phyloP scores from a whole-genome alignment of 2,329 filamentous ascomycete genomes.

The Lachnum nothofagi region DNA sequence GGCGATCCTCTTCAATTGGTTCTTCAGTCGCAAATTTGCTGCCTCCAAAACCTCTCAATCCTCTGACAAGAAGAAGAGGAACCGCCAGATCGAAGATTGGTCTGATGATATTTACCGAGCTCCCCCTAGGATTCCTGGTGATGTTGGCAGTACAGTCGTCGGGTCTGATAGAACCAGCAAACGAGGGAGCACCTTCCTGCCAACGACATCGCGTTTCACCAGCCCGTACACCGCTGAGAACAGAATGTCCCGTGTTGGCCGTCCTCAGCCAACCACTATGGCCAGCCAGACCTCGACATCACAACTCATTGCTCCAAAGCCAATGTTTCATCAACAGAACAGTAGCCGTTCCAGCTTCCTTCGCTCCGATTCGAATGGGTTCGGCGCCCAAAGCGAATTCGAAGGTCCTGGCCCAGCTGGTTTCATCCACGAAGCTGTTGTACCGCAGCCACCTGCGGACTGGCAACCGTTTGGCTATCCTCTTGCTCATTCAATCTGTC shows the following conservation, averaged over 20 bases:
- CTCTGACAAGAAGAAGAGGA: constrained; percentile 74
- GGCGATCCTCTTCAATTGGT: constrained; percentile 92
- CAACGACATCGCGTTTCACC: constrained; percentile 90
- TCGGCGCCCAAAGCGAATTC: constrained; percentile 46
- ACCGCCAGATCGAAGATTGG: constrained; percentile 96
- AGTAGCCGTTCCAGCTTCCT: constrained; percentile 62
- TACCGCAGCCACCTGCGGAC: constrained; percentile 91
- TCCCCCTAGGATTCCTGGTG: constrained; percentile 72
- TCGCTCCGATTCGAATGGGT: constrained; percentile 51
- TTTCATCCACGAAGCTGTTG: constrained; percentile 94
- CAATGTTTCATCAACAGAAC: constrained; percentile 66
- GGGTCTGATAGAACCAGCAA: constrained; percentile 69
- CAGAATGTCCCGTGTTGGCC: constrained; percentile 44
- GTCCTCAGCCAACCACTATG: constrained; percentile 78
- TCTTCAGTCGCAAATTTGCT: constrained; percentile 79
- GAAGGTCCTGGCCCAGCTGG: constrained; percentile 79
- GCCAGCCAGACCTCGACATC: constrained; percentile 74
- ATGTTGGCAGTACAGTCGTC: constrained; percentile 60
- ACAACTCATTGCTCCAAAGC: constrained; percentile 63
- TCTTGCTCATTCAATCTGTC: constrained; percentile 84
- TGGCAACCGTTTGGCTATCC: constrained; percentile 98
- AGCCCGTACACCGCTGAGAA: constrained; percentile 80
- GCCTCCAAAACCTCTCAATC: constrained; percentile 80
- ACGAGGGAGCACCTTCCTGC: constrained; percentile 77
- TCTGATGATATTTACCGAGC: constrained; percentile 94